Evolutionary conservation across 139 green algal genomes (phyloP).

Genomic region (Edaphochlamys debaryana): DNA sequence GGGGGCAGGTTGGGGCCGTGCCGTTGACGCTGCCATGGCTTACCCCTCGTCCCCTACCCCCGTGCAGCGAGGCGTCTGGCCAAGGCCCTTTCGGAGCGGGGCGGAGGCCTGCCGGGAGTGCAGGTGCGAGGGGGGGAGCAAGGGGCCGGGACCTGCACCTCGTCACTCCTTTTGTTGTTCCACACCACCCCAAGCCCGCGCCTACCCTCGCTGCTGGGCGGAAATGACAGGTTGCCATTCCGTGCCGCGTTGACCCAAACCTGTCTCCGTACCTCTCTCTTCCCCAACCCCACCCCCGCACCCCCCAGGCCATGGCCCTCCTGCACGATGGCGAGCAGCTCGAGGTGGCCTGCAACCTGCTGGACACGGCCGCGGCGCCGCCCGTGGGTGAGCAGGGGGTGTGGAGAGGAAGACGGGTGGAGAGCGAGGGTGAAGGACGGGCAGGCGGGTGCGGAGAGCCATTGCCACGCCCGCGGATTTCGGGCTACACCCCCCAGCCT

Average conservation of each 20-base stretch:
- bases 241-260: background rate
- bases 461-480: too few relatives aligned
- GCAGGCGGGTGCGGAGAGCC: too few relatives aligned
- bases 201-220: too few relatives aligned
- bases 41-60: background rate
- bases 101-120: slow-evolving; percentile 73
- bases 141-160: too few relatives aligned
- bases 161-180: too few relatives aligned
- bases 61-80: slow-evolving; percentile 64
- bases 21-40: too few relatives aligned
- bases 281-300: background rate
- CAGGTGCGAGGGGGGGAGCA: slow-evolving; percentile 46
- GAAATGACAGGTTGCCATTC: too few relatives aligned
- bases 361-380: slow-evolving; percentile 46
- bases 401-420: background rate
- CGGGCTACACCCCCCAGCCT: too few relatives aligned
- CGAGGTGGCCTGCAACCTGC: slow-evolving; percentile 88
- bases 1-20: too few relatives aligned
- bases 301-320: slow-evolving; percentile 79
- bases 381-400: background rate
- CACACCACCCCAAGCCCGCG: too few relatives aligned
- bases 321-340: slow-evolving; percentile 58
- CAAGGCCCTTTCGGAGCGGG: slow-evolving; percentile 64
- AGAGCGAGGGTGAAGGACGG: background rate
- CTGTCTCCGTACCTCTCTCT: background rate